These are phyloP conservation scores for Moesziomyces aphidis DNA, from an alignment of 1,284 basidiomycete species.

Conservation along the genomic window DNA sequence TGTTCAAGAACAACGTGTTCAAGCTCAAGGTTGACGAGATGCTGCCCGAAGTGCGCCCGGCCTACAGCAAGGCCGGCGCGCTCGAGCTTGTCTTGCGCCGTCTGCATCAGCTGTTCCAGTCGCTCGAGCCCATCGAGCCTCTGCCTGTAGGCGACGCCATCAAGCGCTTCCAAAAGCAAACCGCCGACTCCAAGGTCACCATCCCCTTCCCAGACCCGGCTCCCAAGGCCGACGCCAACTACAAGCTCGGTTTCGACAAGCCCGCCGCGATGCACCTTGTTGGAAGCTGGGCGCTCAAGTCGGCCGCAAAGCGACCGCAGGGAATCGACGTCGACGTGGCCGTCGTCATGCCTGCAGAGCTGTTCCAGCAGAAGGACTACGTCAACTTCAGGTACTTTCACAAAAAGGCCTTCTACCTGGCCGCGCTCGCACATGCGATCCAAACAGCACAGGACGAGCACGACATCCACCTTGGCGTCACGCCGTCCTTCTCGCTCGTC, in stretches of 20 bases:
- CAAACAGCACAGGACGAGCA: constrained; percentile 34
- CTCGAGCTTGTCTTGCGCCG: constrained; percentile 61
- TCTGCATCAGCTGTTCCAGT: constrained; percentile 53
- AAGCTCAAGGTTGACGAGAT: constrained; percentile 78
- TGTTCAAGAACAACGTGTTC: constrained; percentile 85
- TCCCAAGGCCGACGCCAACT: constrained; percentile 70
- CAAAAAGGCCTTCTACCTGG: constrained; percentile 91
- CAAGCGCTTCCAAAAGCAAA: constrained; percentile 70
- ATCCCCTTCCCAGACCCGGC: constrained; percentile 70
- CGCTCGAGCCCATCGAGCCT: constrained; percentile 38
- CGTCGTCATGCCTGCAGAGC: constrained; percentile 70
- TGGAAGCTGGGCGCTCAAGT: constrained; percentile 66
- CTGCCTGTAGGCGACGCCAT: constrained; percentile 45
- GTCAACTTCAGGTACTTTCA: constrained; percentile 90
- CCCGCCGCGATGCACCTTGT: constrained; percentile 78
- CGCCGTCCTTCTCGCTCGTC: constrained; percentile 75
- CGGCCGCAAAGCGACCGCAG: constrained; percentile 54
- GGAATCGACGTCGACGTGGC: constrained; percentile 63
- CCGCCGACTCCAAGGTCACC: constrained; percentile 57
- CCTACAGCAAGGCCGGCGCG: constrained; percentile 46
- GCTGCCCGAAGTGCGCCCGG: constrained; percentile 57
- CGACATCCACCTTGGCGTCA: constrained; percentile 71
- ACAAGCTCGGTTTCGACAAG: constrained; percentile 81
- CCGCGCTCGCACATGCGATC: constrained; percentile 79
- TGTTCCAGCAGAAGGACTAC: constrained; percentile 96